A percentile compares a stretch with the other conserved stretches of the same genome.
These are phyloP conservation scores for Cadophora gregata DNA, from an alignment of 2,329 filamentous ascomycete species.

Conservation along the genomic window DNA sequence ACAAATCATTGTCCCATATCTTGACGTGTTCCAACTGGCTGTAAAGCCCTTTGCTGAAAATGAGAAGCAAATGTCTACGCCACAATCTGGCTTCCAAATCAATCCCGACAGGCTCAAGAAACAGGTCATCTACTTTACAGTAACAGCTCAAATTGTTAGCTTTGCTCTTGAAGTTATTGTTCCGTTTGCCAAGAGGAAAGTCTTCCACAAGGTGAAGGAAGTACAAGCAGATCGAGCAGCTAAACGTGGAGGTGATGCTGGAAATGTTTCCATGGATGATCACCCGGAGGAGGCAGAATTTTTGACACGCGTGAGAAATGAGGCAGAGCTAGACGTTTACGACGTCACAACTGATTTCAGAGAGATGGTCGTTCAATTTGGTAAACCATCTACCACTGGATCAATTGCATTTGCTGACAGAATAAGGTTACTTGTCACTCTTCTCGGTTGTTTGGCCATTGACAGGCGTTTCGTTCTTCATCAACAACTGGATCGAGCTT, in stretches of 20 bases:
- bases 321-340: constrained; percentile 83
- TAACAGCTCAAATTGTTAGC: constrained; percentile 91
- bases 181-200: constrained; percentile 81
- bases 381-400: constrained; percentile 46
- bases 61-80: constrained; percentile 68
- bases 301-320: constrained; percentile 78
- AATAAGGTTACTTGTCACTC: constrained; percentile 79
- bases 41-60: constrained; percentile 78
- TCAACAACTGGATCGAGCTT: constrained; percentile 97
- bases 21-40: constrained; percentile 79
- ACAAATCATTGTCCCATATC: constrained; percentile 79
- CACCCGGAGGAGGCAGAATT: constrained; percentile 80
- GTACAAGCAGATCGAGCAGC: constrained; percentile 67
- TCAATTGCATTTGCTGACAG: constrained; percentile 36
- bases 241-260: constrained; percentile 53
- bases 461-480: constrained; percentile 84
- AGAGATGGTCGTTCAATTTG: constrained; percentile 89
- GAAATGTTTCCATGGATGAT: constrained; percentile 62
- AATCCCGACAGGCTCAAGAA: constrained; percentile 83
- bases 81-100: constrained; percentile 73
- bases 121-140: constrained; percentile 95
- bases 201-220: constrained; percentile 79
- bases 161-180: constrained; percentile 84
- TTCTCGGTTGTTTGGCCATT: constrained; percentile 96
- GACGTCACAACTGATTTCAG: constrained; percentile 90